A percentile compares a stretch with the other conserved stretches of the same genome.
These are phyloP conservation scores for Komagataella pseudopastoris DNA, from an alignment of 805 yeast species.

Conservation along the genomic window DNA sequence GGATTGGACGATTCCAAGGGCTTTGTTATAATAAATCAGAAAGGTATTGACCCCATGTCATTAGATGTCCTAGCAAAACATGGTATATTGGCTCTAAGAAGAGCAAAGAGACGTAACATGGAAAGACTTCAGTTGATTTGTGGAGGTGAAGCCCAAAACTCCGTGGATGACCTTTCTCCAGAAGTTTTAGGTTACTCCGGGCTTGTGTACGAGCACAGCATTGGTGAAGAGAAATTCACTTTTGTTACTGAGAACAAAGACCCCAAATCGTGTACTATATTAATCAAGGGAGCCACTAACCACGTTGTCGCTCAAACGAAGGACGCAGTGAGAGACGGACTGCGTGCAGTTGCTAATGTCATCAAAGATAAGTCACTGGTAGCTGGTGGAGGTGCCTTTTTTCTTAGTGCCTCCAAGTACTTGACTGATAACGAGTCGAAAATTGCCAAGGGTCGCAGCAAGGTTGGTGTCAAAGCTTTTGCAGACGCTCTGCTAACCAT, in stretches of 20 bases:
- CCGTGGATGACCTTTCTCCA: conserved; percentile 84
- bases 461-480: conserved; percentile 86
- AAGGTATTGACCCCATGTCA: conserved; percentile 98
- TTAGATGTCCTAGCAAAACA: conserved; percentile 87
- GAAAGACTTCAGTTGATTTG: conserved; percentile 92
- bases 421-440: conserved; percentile 38
- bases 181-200: conserved; percentile 81
- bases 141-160: conserved; percentile 96
- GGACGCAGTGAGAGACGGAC: conserved; percentile 95
- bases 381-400: conserved; percentile 97
- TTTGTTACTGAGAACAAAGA: conserved; percentile 82
- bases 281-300: conserved; percentile 87
- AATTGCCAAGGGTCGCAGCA: conserved; percentile 67
- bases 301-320: conserved; percentile 85
- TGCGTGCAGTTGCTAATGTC: conserved; percentile 88
- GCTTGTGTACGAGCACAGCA: conserved; percentile 76
- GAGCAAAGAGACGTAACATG: conserved; percentile 99
- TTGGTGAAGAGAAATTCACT: conserved; percentile 97
- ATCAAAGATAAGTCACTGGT: conserved; percentile 73
- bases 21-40: conserved; percentile 92
- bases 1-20: conserved; percentile 58
- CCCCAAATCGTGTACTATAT: conserved; percentile 83
- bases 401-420: conserved; percentile 66
- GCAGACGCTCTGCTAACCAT: conserved; percentile 83
- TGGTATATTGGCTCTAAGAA: conserved; percentile 84